Evolutionary conservation across 495 filamentous ascomycete species (phyloP).

Genomic region (Aspergillus affinis): DNA sequence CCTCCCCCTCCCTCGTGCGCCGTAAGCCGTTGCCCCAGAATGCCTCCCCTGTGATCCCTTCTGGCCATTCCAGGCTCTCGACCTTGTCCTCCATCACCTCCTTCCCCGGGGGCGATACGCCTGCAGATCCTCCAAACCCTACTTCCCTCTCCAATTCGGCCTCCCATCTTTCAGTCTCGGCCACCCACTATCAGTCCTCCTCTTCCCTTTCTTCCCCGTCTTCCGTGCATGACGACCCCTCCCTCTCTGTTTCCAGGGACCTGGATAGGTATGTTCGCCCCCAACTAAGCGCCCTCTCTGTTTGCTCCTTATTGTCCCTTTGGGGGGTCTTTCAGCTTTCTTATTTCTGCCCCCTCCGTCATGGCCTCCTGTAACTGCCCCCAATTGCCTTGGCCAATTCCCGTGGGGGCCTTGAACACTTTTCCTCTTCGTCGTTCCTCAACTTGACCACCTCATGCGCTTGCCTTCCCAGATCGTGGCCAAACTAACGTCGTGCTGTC

Average conservation of each 20-base stretch:
- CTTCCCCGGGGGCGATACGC: constrained; percentile 29
- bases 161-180: constrained; percentile 4
- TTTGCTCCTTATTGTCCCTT: constrained; percentile 17
- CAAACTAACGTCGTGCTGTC: constrained; percentile 34
- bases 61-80: constrained; percentile 26
- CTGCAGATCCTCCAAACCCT: constrained; percentile 26
- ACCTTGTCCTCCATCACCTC: constrained; percentile 28
- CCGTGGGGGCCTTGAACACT: not conserved
- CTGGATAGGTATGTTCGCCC: constrained; percentile 42
- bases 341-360: constrained; percentile 9
- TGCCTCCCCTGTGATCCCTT: constrained; percentile 32
- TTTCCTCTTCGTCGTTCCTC: not conserved
- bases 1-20: constrained; percentile 28
- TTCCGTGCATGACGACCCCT: constrained; percentile 33
- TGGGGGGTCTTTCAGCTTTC: constrained; percentile 15
- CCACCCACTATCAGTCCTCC: constrained; percentile 14
- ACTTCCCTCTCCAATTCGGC: not conserved
- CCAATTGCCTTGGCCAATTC: not conserved
- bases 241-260: constrained; percentile 37
- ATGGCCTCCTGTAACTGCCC: not conserved
- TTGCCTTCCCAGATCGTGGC: constrained; percentile 12
- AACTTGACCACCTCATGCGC: constrained; percentile 9
- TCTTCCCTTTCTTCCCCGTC: constrained; percentile 19
- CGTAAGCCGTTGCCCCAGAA: constrained; percentile 42
- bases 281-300: constrained; percentile 8